Evolutionary conservation across 331 rosid genomes (phyloP).

Genomic region (Arachis monticola): DNA sequence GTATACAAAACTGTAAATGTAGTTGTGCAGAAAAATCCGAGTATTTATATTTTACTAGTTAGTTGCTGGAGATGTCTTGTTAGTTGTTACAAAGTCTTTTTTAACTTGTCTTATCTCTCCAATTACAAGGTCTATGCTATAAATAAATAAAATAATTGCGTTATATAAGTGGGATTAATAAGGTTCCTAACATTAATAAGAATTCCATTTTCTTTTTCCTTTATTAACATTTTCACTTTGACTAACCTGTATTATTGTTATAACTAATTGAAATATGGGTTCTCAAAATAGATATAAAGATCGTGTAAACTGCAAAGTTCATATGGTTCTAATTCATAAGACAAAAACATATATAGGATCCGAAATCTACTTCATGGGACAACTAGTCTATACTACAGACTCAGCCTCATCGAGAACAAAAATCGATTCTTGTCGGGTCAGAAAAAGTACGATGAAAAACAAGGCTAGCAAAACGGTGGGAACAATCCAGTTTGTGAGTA

Average conservation of each 20-base stretch:
- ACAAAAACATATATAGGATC: background rate
- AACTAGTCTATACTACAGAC: constrained; percentile 14
- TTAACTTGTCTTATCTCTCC: constrained; percentile 1
- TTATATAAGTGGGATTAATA: background rate
- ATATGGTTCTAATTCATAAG: background rate
- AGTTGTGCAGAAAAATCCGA: constrained; percentile 42
- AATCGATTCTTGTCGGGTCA: constrained; percentile 26
- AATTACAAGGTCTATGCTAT: constrained; percentile 8
- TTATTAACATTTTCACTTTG: background rate
- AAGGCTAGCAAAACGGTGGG: constrained; percentile 40
- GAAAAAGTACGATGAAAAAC: constrained; percentile 33
- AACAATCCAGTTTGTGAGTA: constrained; percentile 36
- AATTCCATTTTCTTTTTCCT: background rate
- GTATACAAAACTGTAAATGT: constrained; percentile 59
- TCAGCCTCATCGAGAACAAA: constrained; percentile 21
- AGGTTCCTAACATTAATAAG: background rate
- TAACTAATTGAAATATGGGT: background rate
- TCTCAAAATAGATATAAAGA: background rate
- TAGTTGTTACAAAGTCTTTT: constrained; percentile 1
- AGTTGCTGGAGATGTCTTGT: constrained; percentile 36
- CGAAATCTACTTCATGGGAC: constrained; percentile 20
- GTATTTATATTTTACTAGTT: constrained; percentile 30
- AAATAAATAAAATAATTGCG: background rate
- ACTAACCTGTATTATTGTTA: background rate
- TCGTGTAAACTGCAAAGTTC: background rate